Conservation (phyloP, 2,329 filamentous ascomycete species). For the Thelonectria rubi region DNA sequence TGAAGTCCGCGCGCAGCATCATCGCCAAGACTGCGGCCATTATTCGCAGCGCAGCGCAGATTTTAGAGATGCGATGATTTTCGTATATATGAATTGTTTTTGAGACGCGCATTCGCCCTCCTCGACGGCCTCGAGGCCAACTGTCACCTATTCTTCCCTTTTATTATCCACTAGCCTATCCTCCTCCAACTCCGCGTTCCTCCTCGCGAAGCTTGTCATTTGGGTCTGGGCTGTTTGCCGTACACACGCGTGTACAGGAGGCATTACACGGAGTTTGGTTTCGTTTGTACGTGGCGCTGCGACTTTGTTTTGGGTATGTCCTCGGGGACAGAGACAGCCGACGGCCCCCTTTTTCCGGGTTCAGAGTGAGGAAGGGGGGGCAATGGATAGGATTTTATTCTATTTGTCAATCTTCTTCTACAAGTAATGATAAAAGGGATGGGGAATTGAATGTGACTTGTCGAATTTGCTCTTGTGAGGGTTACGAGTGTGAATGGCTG, state of each 20-base stretch:
- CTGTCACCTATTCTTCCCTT: slow-evolving; percentile 17
- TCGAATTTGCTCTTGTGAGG: background rate
- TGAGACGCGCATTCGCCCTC: background rate
- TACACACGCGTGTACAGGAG: slow-evolving; percentile 42
- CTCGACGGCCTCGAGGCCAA: background rate
- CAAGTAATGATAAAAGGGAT: slow-evolving; percentile 24
- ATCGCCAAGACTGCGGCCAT: slow-evolving; percentile 77
- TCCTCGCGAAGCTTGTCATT: slow-evolving; percentile 11
- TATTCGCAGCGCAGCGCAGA: slow-evolving; percentile 66
- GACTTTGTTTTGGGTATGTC: slow-evolving; percentile 34
- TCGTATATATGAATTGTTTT: slow-evolving; percentile 30
- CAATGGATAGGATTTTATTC: slow-evolving; percentile 17
- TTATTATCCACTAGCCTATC: slow-evolving; percentile 30
- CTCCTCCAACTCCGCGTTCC: slow-evolving; percentile 15
- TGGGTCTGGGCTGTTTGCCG: slow-evolving; percentile 16
- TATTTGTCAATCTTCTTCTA: slow-evolving; percentile 13
- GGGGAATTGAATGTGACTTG: slow-evolving; percentile 7
- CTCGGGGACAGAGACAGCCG: slow-evolving; percentile 3
- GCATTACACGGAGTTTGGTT: slow-evolving; percentile 49
- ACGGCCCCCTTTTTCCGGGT: slow-evolving; percentile 1
- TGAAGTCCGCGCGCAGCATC: slow-evolving; percentile 71
- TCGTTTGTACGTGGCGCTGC: background rate
- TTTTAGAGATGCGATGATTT: slow-evolving; percentile 41
- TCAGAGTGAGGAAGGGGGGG: slow-evolving; percentile 1
- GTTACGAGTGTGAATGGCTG: background rate